Conservation (phyloP, 441 rosid species). For the Lagerstroemia fauriei region DNA sequence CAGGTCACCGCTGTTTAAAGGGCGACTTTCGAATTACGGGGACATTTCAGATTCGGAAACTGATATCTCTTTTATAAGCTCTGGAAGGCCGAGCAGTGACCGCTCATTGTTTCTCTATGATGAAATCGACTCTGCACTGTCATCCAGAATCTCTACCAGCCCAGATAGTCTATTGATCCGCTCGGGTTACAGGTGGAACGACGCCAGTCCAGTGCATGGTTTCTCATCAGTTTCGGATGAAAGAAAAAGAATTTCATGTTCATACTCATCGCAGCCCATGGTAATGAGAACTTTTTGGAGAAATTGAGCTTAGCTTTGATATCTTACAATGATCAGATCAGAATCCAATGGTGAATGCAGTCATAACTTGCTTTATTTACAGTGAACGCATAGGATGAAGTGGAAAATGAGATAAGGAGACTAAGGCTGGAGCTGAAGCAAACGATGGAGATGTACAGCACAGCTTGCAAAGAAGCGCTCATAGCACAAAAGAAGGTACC, state of each 20-base stretch:
- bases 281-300: constrained; percentile 34
- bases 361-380: constrained; percentile 3
- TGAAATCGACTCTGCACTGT: constrained; percentile 44
- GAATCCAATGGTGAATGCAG: not conserved
- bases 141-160: constrained; percentile 50
- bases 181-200: constrained; percentile 49
- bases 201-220: constrained; percentile 45
- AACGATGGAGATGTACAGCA: constrained; percentile 80
- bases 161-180: constrained; percentile 66
- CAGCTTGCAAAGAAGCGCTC: constrained; percentile 88
- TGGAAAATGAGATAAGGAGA: constrained; percentile 85
- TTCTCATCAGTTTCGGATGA: constrained; percentile 60
- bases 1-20: constrained; percentile 19
- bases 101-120: constrained; percentile 47
- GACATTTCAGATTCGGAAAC: constrained; percentile 66
- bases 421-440: constrained; percentile 81
- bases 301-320: not conserved
- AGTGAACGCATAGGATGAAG: constrained; percentile 57
- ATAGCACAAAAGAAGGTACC: constrained; percentile 74
- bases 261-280: constrained; percentile 54
- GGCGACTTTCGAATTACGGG: constrained; percentile 35
- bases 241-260: constrained; percentile 38
- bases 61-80: constrained; percentile 76
- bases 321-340: not conserved
- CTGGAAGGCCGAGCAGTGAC: constrained; percentile 75